Percentiles rank a stretch among this genome's conserved stretches.
phyloP scores from a whole-genome alignment of 345 rosid species.

The Pugionium cornutum region DNA sequence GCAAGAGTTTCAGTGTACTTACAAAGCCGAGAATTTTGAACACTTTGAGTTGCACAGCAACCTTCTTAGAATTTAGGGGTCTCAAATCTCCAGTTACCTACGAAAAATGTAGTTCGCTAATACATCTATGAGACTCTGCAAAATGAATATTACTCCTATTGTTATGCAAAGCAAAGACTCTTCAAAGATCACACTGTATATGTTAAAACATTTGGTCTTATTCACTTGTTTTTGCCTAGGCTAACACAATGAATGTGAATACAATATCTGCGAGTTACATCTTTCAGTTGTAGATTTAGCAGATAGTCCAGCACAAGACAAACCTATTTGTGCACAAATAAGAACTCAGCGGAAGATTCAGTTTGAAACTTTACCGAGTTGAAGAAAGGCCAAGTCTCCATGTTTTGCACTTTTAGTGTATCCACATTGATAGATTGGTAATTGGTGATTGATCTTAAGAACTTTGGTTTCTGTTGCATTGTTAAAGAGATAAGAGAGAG shows the following conservation, averaged over 20 bases:
- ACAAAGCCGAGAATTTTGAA: conserved; percentile 84
- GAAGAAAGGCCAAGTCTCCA: conserved; percentile 93
- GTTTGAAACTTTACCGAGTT: conserved; percentile 56
- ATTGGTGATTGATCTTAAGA: conserved; percentile 71
- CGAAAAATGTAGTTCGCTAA: conserved; percentile 11
- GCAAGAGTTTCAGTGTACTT: conserved; percentile 33
- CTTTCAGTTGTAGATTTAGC: neutral
- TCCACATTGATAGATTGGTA: conserved; percentile 88
- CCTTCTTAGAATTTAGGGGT: conserved; percentile 72
- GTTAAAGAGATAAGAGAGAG: conserved; percentile 23
- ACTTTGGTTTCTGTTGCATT: conserved; percentile 69
- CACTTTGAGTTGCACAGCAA: conserved; percentile 74
- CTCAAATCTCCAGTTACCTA: conserved; percentile 88
- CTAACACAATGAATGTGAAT: neutral
- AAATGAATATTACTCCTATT: neutral
- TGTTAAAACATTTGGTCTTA: neutral
- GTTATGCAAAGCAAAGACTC: neutral
- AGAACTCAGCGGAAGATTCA: neutral
- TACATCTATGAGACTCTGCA: neutral
- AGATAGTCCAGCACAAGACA: neutral
- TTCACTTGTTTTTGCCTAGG: neutral
- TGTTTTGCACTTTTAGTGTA: conserved; percentile 75
- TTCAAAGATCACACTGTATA: neutral
- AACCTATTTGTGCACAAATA: neutral
- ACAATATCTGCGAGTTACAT: neutral